Conservation (phyloP, 2,329 filamentous ascomycete species). For the Phyllosticta citrichinensis region DNA sequence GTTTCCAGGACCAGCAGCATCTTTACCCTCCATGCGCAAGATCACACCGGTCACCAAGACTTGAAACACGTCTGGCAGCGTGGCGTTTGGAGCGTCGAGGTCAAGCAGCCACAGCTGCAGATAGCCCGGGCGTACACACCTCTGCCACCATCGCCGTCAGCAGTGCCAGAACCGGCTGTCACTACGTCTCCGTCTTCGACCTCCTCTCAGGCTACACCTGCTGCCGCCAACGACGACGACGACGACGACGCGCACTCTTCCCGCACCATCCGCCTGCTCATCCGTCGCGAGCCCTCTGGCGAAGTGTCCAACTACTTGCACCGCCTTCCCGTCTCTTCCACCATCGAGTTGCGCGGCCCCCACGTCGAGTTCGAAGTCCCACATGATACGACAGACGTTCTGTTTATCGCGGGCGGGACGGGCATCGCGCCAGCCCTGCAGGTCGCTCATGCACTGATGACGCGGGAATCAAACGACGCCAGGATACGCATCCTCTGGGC, state of each 20-base stretch:
- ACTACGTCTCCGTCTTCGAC: background rate
- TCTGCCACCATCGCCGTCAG: slow-evolving; percentile 48
- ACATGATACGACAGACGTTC: slow-evolving; percentile 44
- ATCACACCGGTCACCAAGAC: slow-evolving; percentile 13
- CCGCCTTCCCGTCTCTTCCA: slow-evolving; percentile 49
- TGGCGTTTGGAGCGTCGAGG: slow-evolving; percentile 78
- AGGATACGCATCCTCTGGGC: slow-evolving; percentile 75
- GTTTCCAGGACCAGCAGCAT: slow-evolving; percentile 61
- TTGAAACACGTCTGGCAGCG: slow-evolving; percentile 40
- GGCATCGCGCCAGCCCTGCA: slow-evolving; percentile 87
- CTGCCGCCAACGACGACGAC: slow-evolving; percentile 14
- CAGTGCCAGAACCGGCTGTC: background rate
- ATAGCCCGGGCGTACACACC: slow-evolving; percentile 90
- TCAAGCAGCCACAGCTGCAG: slow-evolving; percentile 90
- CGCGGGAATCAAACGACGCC: slow-evolving; percentile 17
- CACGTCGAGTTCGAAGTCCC: slow-evolving; percentile 57
- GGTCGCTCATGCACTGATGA: slow-evolving; percentile 52
- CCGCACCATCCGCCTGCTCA: slow-evolving; percentile 44
- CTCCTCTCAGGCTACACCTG: slow-evolving; percentile 7
- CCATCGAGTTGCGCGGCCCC: slow-evolving; percentile 70
- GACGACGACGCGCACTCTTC: slow-evolving; percentile 19
- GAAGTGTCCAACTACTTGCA: slow-evolving; percentile 81
- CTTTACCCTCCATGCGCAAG: slow-evolving; percentile 48
- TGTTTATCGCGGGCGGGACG: slow-evolving; percentile 88
- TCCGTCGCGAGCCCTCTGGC: slow-evolving; percentile 67